phyloP scores from a whole-genome alignment of 2,329 filamentous ascomycete species.

The Blastomyces percursus region DNA sequence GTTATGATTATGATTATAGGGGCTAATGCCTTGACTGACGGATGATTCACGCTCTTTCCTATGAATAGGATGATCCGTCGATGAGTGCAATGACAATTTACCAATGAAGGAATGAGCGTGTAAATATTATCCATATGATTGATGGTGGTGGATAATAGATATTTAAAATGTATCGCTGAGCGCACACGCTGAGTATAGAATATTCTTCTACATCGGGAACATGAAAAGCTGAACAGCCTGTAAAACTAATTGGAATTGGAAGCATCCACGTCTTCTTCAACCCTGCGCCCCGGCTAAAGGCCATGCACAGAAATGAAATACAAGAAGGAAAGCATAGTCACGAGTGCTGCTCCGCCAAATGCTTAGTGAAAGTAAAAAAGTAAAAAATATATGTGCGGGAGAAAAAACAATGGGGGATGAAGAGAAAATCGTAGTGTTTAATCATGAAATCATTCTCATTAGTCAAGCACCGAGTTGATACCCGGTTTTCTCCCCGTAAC shows the following conservation, averaged over 20 bases:
- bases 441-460: not conserved
- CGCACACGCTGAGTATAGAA: not conserved
- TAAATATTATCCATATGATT: not conserved
- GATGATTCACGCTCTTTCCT: not conserved
- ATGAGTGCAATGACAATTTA: not conserved
- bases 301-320: not conserved
- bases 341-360: not conserved
- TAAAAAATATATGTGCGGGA: not conserved
- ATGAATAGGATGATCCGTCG: not conserved
- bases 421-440: conserved; percentile 1
- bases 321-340: not conserved
- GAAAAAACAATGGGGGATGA: not conserved
- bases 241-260: too few relatives aligned
- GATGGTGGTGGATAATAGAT: not conserved
- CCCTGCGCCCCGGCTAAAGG: not conserved
- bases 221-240: not conserved
- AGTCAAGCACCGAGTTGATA: not conserved
- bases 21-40: not conserved
- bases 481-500: conserved; percentile 23
- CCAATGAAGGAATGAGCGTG: not conserved
- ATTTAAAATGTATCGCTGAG: not conserved
- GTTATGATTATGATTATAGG: not conserved
- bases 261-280: not conserved
- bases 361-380: not conserved
- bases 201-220: not conserved